Evolutionary conservation across 345 rosid species (phyloP).

Genomic region (Melaleuca quinquenervia): DNA sequence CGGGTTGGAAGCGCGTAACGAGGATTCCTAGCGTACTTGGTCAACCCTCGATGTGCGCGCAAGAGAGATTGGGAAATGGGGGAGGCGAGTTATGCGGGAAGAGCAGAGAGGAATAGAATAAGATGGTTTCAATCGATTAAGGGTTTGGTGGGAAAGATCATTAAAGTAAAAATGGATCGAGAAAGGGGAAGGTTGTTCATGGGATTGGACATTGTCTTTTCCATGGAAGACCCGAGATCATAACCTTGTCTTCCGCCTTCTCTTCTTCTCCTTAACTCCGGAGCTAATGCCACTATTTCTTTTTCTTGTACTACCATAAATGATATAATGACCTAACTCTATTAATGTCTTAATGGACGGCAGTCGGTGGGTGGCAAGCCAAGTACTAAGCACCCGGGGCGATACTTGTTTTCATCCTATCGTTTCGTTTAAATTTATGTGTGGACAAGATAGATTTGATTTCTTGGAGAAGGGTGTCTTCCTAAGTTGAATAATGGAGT

Average conservation of each 20-base stretch:
- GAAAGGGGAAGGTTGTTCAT: background rate
- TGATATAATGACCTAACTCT: background rate
- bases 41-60: background rate
- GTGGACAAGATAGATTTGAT: background rate
- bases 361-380: background rate
- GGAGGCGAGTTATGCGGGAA: background rate
- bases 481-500: background rate
- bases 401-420: background rate
- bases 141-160: background rate
- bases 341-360: background rate
- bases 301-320: background rate
- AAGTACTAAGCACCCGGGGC: background rate
- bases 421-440: background rate
- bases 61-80: background rate
- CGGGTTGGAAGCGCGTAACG: background rate
- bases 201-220: background rate
- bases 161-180: background rate
- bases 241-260: background rate
- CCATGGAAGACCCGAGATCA: background rate
- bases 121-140: background rate
- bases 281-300: background rate
- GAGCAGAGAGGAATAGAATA: background rate
- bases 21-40: background rate
- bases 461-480: background rate
- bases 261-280: background rate